These are phyloP conservation scores for Penicillium oxalicum DNA, from an alignment of 2,329 filamentous ascomycete genomes.

Conservation along the genomic window DNA sequence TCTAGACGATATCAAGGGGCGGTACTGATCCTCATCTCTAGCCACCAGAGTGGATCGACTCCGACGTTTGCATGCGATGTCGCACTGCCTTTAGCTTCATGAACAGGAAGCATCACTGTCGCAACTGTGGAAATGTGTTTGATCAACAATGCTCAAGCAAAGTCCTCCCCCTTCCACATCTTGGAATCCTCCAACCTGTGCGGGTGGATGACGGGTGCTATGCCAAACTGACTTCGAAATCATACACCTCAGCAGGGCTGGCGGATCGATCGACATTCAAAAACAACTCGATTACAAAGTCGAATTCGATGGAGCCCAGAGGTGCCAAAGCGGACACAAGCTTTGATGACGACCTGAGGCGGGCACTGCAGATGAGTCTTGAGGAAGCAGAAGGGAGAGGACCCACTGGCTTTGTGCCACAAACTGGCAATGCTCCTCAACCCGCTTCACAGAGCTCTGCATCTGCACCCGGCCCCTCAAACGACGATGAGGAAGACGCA, in stretches of 20 bases:
- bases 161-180: constrained; percentile 76
- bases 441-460: constrained; percentile 31
- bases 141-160: constrained; percentile 93
- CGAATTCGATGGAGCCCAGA: constrained; percentile 81
- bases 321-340: constrained; percentile 81
- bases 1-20: background rate
- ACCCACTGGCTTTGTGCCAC: constrained; percentile 65
- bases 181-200: constrained; percentile 86
- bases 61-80: constrained; percentile 97
- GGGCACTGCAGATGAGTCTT: constrained; percentile 90
- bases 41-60: constrained; percentile 96
- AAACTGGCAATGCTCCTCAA: constrained; percentile 43
- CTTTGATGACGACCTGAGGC: constrained; percentile 92
- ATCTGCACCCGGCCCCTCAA: constrained; percentile 34
- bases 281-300: constrained; percentile 54
- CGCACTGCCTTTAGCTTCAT: constrained; percentile 94
- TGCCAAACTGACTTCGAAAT: constrained; percentile 74
- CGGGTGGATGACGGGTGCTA: constrained; percentile 96
- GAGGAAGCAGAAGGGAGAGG: constrained; percentile 79
- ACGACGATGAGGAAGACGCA: constrained; percentile 73
- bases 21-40: constrained; percentile 33
- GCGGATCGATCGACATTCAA: constrained; percentile 38
- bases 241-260: constrained; percentile 39
- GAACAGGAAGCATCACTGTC: constrained; percentile 95
- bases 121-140: constrained; percentile 97